phyloP scores from a whole-genome alignment of 2,329 filamentous ascomycete species.

The Fusarium humuli region DNA sequence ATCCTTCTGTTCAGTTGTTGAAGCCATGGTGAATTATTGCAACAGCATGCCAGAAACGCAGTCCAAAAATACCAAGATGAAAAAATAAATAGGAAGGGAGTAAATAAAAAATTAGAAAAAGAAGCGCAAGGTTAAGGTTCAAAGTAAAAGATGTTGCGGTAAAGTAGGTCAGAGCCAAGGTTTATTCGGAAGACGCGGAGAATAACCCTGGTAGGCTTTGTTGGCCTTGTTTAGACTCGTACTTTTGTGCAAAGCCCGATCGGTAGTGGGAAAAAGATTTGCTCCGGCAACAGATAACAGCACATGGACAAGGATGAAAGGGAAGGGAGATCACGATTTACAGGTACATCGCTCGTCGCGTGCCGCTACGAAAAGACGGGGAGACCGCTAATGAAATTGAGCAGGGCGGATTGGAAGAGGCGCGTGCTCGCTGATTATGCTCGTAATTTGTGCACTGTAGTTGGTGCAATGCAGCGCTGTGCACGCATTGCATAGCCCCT shows the following conservation, averaged over 20 bases:
- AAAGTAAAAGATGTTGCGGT: neutral
- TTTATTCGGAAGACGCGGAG: conserved; percentile 24
- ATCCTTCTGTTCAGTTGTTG: conserved; percentile 24
- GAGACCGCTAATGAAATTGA: neutral
- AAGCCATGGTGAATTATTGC: conserved; percentile 14
- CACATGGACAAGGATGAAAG: neutral
- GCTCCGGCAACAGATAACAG: conserved; percentile 6
- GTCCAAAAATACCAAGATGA: neutral
- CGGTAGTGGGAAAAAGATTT: conserved; percentile 11
- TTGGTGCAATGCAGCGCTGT: neutral
- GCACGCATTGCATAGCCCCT: conserved; percentile 7
- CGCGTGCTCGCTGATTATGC: neutral
- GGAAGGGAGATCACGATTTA: conserved; percentile 16
- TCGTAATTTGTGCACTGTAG: neutral
- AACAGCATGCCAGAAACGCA: neutral
- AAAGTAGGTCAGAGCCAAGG: conserved; percentile 4
- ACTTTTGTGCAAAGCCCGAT: neutral
- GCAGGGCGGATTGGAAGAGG: neutral
- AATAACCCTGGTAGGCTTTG: conserved; percentile 11
- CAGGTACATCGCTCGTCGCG: conserved; percentile 1
- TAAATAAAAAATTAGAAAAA: neutral
- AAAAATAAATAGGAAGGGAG: neutral
- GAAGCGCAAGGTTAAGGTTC: neutral
- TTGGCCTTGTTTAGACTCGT: neutral
- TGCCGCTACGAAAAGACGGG: neutral